Evolutionary conservation across 495 filamentous ascomycete species (phyloP).

Genomic region (Aspergillus heteromorphus): DNA sequence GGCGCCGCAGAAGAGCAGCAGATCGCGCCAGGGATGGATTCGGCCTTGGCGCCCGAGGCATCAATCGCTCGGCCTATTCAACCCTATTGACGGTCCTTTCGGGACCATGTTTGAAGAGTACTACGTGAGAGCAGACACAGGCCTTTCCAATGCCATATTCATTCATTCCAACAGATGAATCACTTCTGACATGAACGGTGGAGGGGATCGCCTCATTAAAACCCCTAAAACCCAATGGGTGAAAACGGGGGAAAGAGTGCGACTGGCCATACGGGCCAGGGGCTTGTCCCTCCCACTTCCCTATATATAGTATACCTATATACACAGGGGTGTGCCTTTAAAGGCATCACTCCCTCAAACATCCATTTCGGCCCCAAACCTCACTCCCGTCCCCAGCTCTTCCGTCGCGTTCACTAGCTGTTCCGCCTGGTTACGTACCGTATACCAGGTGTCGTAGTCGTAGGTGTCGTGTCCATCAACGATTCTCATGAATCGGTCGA

Average conservation of each 20-base stretch:
- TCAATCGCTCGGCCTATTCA: neutral
- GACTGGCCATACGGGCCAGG: neutral
- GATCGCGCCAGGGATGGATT: neutral
- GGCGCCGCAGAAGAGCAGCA: neutral
- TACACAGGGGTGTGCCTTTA: neutral
- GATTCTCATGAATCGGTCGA: neutral
- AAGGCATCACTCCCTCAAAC: neutral
- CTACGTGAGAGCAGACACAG: neutral
- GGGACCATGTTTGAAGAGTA: neutral
- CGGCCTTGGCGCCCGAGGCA: neutral
- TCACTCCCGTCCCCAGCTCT: neutral
- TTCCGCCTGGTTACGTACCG: neutral
- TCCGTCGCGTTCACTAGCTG: neutral
- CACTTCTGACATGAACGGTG: too few species aligned
- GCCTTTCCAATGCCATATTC: too few species aligned
- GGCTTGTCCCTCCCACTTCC: neutral
- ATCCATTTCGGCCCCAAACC: neutral
- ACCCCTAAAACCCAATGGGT: too few species aligned
- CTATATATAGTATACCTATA: neutral
- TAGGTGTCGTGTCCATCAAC: neutral
- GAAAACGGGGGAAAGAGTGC: too few species aligned
- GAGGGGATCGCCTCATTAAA: too few species aligned
- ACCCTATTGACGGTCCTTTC: neutral
- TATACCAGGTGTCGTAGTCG: constrained; percentile 2
- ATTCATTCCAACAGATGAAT: too few species aligned